Conservation (phyloP, 2,329 filamentous ascomycete species). For the Zasmidium citrigriseum region DNA sequence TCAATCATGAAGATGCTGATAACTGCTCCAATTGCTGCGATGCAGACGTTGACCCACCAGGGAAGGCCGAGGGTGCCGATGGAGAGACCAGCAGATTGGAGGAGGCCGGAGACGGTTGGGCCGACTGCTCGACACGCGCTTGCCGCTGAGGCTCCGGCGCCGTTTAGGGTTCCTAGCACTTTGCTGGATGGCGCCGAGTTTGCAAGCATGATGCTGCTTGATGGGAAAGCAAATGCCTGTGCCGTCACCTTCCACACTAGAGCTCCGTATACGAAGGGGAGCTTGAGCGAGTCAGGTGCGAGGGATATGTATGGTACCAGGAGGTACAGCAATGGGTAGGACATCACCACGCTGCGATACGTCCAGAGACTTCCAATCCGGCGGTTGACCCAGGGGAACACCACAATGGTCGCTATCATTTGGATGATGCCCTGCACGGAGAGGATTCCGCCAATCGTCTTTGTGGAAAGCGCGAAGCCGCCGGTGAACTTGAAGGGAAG, state of each 20-base stretch:
- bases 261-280: constrained; percentile 72
- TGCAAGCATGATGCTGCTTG: constrained; percentile 82
- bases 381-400: constrained; percentile 77
- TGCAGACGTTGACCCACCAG: constrained; percentile 86
- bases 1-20: constrained; percentile 69
- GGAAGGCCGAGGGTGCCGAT: constrained; percentile 83
- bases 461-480: constrained; percentile 80
- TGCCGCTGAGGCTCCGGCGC: constrained; percentile 85
- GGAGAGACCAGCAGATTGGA: constrained; percentile 78
- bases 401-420: constrained; percentile 78
- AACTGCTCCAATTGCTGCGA: constrained; percentile 73
- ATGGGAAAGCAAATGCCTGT: constrained; percentile 86
- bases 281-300: constrained; percentile 70
- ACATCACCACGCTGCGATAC: constrained; percentile 77
- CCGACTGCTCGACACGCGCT: constrained; percentile 87
- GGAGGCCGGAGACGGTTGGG: constrained; percentile 80
- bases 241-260: constrained; percentile 93
- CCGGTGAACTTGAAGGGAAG: constrained; percentile 88
- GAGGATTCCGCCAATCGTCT: constrained; percentile 83
- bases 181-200: constrained; percentile 83
- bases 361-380: constrained; percentile 76
- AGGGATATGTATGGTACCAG: constrained; percentile 86
- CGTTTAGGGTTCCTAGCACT: constrained; percentile 89
- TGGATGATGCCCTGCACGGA: constrained; percentile 88
- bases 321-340: constrained; percentile 87